Evolutionary conservation across 2,329 filamentous ascomycete species (phyloP), one percentile per base, ranked within the genome.

Genomic region (Bimuria novae-zelandiae): DNA sequence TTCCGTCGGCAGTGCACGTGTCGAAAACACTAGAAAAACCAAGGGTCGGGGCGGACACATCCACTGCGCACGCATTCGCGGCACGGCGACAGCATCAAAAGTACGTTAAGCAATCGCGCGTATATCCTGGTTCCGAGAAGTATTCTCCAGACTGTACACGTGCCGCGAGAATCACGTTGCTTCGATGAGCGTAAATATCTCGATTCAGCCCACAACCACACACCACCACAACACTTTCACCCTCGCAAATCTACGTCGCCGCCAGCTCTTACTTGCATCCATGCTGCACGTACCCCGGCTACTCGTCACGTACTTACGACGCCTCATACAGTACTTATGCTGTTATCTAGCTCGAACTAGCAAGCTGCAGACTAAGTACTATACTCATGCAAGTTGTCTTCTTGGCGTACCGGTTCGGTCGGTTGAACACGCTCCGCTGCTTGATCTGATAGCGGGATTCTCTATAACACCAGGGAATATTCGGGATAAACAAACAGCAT

Each of bases 221-320:
- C 48, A 25, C 36, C 25, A 37, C 22, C 44, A 37, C 44, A n/a
- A 27, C 44, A 17, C 22, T 21, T 37, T 42, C 12, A 39, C 25
- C 35, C 25, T 50, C 54, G 54, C 49, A 39, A 51, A 57, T 57
- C 54, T 51, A 32, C 27, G 29, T 45, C 55, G 48, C 55, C 55
- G 55, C 33, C 55, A 52, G 55, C 43, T 52, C 43, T 21, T 32
- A 23, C 40, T 21, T 16, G 25, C n/a, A n/a, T n/a, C n/a, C 40
- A 43, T 27, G 22, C 32, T 40, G 30, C 40, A 32, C 16, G 25
- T 27, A 43, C 27, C n/a, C 23, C n/a, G 11, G 39, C 39, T n/a
- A 16, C 12, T 36, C 23, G 19, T 42, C 47, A 43, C 45, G 27
- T 27, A 35, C 27, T n/a, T 35, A 49, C 25, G 14, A 12, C 29